Conservation (phyloP, 345 rosid genomes). For the Syzygium aromaticum region DNA sequence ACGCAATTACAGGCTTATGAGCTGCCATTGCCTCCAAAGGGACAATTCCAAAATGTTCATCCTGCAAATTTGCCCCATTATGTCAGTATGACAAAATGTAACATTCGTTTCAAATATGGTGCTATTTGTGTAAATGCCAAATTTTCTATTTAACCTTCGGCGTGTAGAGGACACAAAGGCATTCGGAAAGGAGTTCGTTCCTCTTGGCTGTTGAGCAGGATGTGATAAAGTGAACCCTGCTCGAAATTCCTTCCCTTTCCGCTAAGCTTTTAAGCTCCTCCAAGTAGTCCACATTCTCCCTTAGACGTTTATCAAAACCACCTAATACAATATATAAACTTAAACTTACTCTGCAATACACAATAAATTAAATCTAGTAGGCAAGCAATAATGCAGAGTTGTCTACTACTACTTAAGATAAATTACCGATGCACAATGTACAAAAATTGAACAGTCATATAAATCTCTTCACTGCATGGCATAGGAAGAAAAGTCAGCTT, state of each 20-base stretch:
- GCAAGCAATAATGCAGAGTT: neutral
- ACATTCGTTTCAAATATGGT: neutral
- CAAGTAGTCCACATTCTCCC: slow-evolving; percentile 81
- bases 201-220: slow-evolving; percentile 88
- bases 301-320: slow-evolving; percentile 68
- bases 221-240: slow-evolving; percentile 49
- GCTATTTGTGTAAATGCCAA: neutral
- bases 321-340: slow-evolving; percentile 29
- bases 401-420: neutral
- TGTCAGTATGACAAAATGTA: neutral
- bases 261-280: slow-evolving; percentile 67
- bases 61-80: slow-evolving; percentile 27
- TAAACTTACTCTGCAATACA: neutral
- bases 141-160: slow-evolving; percentile 44
- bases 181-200: slow-evolving; percentile 64
- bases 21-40: slow-evolving; percentile 99
- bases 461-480: neutral
- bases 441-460: neutral
- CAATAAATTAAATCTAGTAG: neutral
- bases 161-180: slow-evolving; percentile 76
- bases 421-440: neutral
- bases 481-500: neutral
- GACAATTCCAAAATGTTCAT: slow-evolving; percentile 91
- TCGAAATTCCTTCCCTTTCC: slow-evolving; percentile 47
- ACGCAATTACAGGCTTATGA: slow-evolving; percentile 77